These are phyloP conservation scores for Phaeosphaeriaceae sp. DNA, from an alignment of 2,329 filamentous ascomycete genomes.

Conservation along the genomic window DNA sequence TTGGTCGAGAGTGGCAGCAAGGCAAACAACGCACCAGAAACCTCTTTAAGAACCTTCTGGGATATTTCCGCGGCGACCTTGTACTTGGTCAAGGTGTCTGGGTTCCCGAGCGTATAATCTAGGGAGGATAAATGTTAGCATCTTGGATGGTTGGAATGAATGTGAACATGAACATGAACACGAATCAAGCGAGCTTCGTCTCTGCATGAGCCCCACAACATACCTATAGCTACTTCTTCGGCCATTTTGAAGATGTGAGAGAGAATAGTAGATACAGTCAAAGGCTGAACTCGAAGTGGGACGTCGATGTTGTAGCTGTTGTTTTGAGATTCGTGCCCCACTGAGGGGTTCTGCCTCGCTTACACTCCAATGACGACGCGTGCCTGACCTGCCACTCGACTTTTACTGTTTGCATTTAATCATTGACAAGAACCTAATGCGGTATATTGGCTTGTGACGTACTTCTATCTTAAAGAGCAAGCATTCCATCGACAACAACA, in stretches of 20 bases:
- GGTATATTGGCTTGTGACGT: constrained; percentile 10
- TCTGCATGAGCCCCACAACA: constrained; percentile 10
- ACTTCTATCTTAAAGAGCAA: background rate
- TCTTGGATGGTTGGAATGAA: constrained; percentile 18
- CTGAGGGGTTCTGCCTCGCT: constrained; percentile 42
- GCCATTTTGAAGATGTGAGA: constrained; percentile 42
- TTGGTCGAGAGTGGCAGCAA: background rate
- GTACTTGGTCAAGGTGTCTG: constrained; percentile 97
- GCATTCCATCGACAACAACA: constrained; percentile 62
- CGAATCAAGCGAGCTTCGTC: no score
- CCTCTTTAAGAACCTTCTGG: constrained; percentile 90
- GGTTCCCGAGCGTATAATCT: constrained; percentile 92
- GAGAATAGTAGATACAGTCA: constrained; percentile 27
- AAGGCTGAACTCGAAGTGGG: constrained; percentile 30
- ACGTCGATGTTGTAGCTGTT: constrained; percentile 32
- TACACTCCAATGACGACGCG: constrained; percentile 36
- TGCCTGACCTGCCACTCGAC: constrained; percentile 8
- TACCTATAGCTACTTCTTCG: constrained; percentile 42
- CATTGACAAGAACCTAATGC: constrained; percentile 6
- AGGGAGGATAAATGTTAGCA: constrained; percentile 32
- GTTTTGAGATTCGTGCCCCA: constrained; percentile 42
- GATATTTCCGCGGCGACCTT: constrained; percentile 96
- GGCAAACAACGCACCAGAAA: constrained; percentile 59
- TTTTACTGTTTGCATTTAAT: constrained; percentile 9
- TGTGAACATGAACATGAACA: no score